These are phyloP conservation scores for Solanum boliviense DNA, from an alignment of 257 asterid genomes.

Conservation along the genomic window DNA sequence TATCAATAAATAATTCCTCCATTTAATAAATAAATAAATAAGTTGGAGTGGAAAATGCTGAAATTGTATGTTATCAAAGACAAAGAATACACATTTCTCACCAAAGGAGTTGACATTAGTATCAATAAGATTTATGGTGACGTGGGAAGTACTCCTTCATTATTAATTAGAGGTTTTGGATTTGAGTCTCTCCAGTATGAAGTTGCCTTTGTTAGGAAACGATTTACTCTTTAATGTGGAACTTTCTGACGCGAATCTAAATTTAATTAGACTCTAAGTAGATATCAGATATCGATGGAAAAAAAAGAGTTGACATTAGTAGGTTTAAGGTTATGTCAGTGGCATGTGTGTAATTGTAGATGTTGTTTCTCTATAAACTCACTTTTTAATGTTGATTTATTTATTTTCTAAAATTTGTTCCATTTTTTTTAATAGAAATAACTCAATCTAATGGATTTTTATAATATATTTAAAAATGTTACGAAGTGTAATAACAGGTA, in stretches of 20 bases:
- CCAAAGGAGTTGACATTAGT: not conserved
- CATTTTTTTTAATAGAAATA: not conserved
- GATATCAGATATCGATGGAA: rapidly evolving
- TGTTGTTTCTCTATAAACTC: not conserved
- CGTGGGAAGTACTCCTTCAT: too few relatives aligned
- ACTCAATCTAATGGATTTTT: not conserved
- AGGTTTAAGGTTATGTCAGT: not conserved
- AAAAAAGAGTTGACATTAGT: not conserved
- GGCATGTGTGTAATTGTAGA: too few relatives aligned
- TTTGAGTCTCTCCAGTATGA: too few relatives aligned
- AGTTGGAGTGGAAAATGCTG: not conserved
- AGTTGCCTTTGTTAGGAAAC: too few relatives aligned
- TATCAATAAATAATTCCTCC: not conserved
- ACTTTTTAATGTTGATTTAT: not conserved
- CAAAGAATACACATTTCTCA: not conserved
- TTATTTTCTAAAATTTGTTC: too few relatives aligned
- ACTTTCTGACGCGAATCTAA: too few relatives aligned
- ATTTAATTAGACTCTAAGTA: too few relatives aligned
- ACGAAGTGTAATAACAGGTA: not conserved
- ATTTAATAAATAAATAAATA: not conserved
- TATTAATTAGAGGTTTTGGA: too few relatives aligned
- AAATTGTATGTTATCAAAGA: not conserved
- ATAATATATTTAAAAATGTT: not conserved
- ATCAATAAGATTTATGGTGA: too few relatives aligned
- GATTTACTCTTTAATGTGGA: too few relatives aligned